Conservation (phyloP, 1,139 yeast species). For the Pichia sp. region DNA sequence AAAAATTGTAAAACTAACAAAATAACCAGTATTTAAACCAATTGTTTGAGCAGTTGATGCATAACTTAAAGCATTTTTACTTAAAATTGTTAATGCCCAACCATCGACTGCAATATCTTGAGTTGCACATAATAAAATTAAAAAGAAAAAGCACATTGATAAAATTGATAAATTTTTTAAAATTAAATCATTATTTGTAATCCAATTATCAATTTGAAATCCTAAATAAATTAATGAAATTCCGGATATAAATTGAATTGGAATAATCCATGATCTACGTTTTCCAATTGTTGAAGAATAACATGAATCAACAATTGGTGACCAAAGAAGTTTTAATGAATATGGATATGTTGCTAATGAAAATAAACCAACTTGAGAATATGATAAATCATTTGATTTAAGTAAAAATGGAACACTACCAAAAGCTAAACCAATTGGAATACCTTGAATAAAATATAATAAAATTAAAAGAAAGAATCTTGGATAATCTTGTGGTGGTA, state of each 20-base stretch:
- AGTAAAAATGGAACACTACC: conserved; percentile 92
- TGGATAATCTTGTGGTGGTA: conserved; percentile 49
- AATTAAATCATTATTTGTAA: conserved; percentile 40
- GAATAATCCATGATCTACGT: conserved; percentile 90
- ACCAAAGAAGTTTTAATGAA: conserved; percentile 86
- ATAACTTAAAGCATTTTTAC: conserved; percentile 74
- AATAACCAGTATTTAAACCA: conserved; percentile 91
- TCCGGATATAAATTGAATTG: conserved; percentile 77
- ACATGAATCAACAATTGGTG: conserved; percentile 89
- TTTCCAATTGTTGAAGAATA: conserved; percentile 67
- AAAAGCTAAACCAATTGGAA: conserved; percentile 92
- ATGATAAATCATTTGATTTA: conserved; percentile 63
- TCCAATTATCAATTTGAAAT: conserved; percentile 44
- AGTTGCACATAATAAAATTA: conserved; percentile 89
- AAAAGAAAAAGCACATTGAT: conserved; percentile 54
- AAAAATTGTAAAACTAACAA: conserved; percentile 83
- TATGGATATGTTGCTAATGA: conserved; percentile 93
- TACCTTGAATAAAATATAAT: conserved; percentile 81
- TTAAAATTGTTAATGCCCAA: conserved; percentile 89
- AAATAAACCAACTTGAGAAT: conserved; percentile 85
- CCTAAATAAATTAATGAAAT: conserved; percentile 62
- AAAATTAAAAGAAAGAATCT: conserved; percentile 68
- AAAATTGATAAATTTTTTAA: conserved; percentile 47
- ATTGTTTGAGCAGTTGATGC: conserved; percentile 97
- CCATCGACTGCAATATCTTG: conserved; percentile 99